These are phyloP conservation scores for Leersia perrieri DNA, from an alignment of 176 grass and related monocot species.

Conservation along the genomic window DNA sequence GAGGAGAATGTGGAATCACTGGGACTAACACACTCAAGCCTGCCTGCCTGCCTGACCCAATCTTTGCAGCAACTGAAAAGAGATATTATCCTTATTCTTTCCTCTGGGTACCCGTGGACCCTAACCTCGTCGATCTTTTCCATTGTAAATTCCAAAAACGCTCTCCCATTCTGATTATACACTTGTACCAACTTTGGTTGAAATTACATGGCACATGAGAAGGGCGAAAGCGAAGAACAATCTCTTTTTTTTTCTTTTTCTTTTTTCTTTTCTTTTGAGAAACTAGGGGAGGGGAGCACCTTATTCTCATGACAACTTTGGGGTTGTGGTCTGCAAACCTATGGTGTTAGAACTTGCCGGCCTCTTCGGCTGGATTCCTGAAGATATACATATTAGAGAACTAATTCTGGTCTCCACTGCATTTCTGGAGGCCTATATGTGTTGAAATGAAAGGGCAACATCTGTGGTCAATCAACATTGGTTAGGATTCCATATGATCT, in stretches of 20 bases:
- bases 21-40: slow-evolving; percentile 47
- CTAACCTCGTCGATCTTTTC: slow-evolving; percentile 40
- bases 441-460: slow-evolving; percentile 34
- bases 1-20: slow-evolving; percentile 56
- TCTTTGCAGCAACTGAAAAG: slow-evolving; percentile 69
- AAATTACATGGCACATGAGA: slow-evolving; percentile 48
- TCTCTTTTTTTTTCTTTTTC: slow-evolving; percentile 37
- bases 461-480: slow-evolving; percentile 11
- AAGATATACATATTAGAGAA: slow-evolving; percentile 39
- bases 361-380: slow-evolving; percentile 39
- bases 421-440: slow-evolving; percentile 15
- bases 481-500: slow-evolving; percentile 9
- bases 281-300: slow-evolving; percentile 51
- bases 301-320: slow-evolving; percentile 68
- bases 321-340: slow-evolving; percentile 38
- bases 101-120: slow-evolving; percentile 53
- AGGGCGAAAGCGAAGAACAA: slow-evolving; percentile 44
- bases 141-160: slow-evolving; percentile 44
- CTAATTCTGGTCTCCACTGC: slow-evolving; percentile 42
- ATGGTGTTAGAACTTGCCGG: slow-evolving; percentile 35
- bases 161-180: slow-evolving; percentile 49
- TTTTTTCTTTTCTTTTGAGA: slow-evolving; percentile 43
- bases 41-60: slow-evolving; percentile 26
- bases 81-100: slow-evolving; percentile 92
- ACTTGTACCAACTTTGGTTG: slow-evolving; percentile 54